Evolutionary conservation across 208 protist genomes (phyloP), one percentile per base, ranked within the genome.

Genomic region (Porcisia deanei): DNA sequence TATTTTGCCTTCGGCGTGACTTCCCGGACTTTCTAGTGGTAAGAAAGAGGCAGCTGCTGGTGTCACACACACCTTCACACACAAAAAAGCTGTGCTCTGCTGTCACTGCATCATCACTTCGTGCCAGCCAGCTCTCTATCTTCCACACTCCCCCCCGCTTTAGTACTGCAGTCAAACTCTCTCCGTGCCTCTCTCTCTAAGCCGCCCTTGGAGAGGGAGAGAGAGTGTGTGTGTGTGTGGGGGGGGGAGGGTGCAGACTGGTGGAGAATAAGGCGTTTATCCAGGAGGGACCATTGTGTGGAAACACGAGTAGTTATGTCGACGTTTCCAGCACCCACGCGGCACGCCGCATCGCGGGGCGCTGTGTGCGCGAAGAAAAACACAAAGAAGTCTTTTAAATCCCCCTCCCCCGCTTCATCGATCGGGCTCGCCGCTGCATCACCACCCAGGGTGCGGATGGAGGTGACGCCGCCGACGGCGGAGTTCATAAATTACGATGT

Each of bases 401-500:
- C 54, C 1, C 37, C 41, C 20, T 18, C 18, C 8, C n/a, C 70
- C 41, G 70, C 70, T 20, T 45, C 70, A 37, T 41, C 41, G 30
- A 73, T 18, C 39, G 30, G n/a, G 41, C 18, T 37, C 52, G 55
- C 55, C 9, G 39, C 70, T n/a, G 52, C 64, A 55, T 41, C 55
- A 34, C 37, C 25, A 41, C 41, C 49, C 0, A 34, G 25, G 52
- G 34, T 52, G n/a, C 37, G 77, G 34, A 54, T 92, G 54, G 85
- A 88, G 75, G 78, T 84, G 16, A 86, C 73, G 2, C 93, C 94
- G 2, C 30, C 67, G n/a, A 39, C 69, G 10, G 94, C 89, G 3
- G 89, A 94, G 79, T 97, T 93, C 77, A 88, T 91, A 66, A 92
- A 97, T 76, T 94, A 91, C 77, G 91, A 96, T 72, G 84, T 93